Percentiles rank a stretch among this genome's conserved stretches.
phyloP scores from a whole-genome alignment of 176 grass and related monocot species.

The Aegilops umbellulata region DNA sequence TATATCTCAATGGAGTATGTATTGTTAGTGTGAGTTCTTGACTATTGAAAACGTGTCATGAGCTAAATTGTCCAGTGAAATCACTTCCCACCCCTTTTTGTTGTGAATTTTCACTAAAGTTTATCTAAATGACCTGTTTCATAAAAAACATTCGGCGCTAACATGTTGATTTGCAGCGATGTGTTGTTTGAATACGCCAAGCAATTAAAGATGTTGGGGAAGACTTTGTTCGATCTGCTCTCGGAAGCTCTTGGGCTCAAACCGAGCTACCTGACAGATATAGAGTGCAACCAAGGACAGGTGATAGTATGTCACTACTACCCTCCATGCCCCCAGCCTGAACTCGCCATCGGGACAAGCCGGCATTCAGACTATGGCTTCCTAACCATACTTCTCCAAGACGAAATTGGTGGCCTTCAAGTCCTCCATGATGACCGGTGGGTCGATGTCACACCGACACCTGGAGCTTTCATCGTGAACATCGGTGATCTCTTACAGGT shows the following conservation, averaged over 20 bases:
- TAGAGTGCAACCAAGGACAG: constrained; percentile 60
- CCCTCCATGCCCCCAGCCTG: constrained; percentile 70
- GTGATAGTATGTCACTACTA: constrained; percentile 60
- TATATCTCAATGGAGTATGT: not conserved
- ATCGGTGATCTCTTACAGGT: constrained; percentile 62
- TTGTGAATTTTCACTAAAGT: not conserved
- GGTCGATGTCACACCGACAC: constrained; percentile 42
- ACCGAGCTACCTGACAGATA: constrained; percentile 47
- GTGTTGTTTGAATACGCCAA: constrained; percentile 38
- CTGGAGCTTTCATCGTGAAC: constrained; percentile 58
- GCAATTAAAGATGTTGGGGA: constrained; percentile 50
- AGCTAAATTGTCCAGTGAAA: not conserved
- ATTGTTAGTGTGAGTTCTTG: not conserved
- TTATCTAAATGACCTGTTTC: not conserved
- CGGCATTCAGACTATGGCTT: constrained; percentile 58
- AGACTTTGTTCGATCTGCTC: constrained; percentile 46
- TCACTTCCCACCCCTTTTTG: not conserved
- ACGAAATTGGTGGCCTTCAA: constrained; percentile 56
- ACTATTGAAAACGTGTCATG: not conserved
- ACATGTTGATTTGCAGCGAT: constrained; percentile 24
- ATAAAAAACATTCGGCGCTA: not conserved
- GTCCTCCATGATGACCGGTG: constrained; percentile 42
- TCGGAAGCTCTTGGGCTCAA: constrained; percentile 60
- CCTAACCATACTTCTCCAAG: constrained; percentile 67
- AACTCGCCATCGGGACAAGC: constrained; percentile 52